Conservation (phyloP, 805 yeast genomes). For the Candida ponderosae region DNA sequence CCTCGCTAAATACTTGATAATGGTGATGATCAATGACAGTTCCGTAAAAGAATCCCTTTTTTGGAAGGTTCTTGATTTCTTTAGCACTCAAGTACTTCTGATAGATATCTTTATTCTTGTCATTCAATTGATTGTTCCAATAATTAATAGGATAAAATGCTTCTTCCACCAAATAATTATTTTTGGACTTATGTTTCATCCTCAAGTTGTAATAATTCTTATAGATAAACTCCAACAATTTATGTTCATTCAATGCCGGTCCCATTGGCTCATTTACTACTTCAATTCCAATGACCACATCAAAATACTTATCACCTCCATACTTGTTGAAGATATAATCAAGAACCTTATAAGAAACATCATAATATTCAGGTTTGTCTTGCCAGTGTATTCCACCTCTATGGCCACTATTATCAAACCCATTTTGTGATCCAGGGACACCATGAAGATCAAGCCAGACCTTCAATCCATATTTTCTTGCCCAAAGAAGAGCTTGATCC, state of each 20-base stretch:
- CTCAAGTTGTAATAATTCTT: constrained; percentile 23
- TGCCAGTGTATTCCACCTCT: constrained; percentile 41
- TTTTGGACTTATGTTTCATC: constrained; percentile 13
- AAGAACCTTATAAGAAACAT: constrained; percentile 43
- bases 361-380: constrained; percentile 29
- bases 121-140: constrained; percentile 42
- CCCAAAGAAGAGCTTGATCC: constrained; percentile 63
- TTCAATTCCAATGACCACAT: constrained; percentile 63
- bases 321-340: constrained; percentile 43
- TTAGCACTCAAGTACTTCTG: constrained; percentile 19
- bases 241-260: constrained; percentile 33
- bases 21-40: constrained; percentile 84
- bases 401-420: constrained; percentile 75
- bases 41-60: constrained; percentile 39
- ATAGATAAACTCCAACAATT: constrained; percentile 24
- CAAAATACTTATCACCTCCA: constrained; percentile 37
- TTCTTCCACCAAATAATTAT: constrained; percentile 53
- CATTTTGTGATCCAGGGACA: constrained; percentile 80
- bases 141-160: constrained; percentile 50
- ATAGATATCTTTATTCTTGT: constrained; percentile 20
- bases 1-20: constrained; percentile 75
- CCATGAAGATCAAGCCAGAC: constrained; percentile 78
- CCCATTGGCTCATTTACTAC: constrained; percentile 69
- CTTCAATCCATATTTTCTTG: constrained; percentile 46
- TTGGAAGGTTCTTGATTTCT: constrained; percentile 31